A percentile compares a stretch with the other conserved stretches of the same genome.
Evolutionary conservation across 441 rosid genomes (phyloP).

Genomic region (Euphorbia schlechtendalii): DNA sequence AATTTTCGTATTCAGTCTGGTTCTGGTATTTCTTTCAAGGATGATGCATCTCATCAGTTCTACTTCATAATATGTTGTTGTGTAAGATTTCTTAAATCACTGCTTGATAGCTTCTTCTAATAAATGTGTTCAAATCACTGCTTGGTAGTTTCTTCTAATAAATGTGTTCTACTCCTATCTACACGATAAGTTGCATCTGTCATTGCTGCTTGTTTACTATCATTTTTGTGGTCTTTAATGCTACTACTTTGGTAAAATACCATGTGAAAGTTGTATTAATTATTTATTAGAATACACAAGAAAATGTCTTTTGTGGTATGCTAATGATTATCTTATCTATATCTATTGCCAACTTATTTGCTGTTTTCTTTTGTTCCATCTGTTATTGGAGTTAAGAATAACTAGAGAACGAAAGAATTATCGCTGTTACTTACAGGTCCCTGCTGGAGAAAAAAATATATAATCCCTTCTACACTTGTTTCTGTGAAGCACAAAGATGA

Average conservation of each 20-base stretch:
- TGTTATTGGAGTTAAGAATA: background rate
- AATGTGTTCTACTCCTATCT: too few species aligned
- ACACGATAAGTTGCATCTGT: too few species aligned
- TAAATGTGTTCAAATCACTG: constrained; percentile 1
- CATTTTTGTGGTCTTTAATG: constrained; percentile 3
- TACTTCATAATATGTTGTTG: background rate
- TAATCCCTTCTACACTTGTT: constrained; percentile 16
- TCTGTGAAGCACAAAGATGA: constrained; percentile 6
- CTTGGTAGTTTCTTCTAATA: background rate
- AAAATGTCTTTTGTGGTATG: constrained; percentile 12
- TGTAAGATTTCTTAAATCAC: background rate
- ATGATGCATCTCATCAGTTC: background rate
- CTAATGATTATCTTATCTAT: constrained; percentile 9
- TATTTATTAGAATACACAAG: background rate
- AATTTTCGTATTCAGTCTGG: background rate
- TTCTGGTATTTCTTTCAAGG: background rate
- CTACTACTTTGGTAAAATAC: background rate
- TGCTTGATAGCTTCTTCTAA: background rate
- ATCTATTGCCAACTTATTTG: background rate
- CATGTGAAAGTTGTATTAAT: background rate
- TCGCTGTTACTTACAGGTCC: background rate
- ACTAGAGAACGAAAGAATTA: background rate
- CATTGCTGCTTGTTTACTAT: background rate
- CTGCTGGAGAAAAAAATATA: constrained; percentile 4
- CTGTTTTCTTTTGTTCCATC: background rate